Evolutionary conservation across 495 filamentous ascomycete species (phyloP).

Genomic region (Talaromyces ruber): DNA sequence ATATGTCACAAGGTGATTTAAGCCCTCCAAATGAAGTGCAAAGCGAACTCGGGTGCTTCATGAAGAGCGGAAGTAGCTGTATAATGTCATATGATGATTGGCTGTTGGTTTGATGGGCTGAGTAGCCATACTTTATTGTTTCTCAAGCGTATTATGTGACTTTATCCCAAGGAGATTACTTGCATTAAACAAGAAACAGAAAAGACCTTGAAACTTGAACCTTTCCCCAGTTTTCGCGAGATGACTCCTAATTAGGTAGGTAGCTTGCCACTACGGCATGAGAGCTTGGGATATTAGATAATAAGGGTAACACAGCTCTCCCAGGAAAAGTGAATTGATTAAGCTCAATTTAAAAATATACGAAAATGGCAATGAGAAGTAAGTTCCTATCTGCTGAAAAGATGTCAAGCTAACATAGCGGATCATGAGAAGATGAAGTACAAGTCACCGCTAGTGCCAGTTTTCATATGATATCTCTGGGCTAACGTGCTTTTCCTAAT

Average conservation of each 20-base stretch:
- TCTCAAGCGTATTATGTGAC: neutral
- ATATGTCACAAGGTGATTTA: neutral
- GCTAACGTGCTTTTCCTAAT: no score
- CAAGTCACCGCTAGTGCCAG: neutral
- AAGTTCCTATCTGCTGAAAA: neutral
- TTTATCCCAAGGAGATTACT: neutral
- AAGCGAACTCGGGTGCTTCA: constrained; percentile 45
- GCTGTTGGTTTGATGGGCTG: neutral
- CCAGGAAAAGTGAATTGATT: neutral
- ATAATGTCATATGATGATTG: constrained; percentile 15
- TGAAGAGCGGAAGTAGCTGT: constrained; percentile 48
- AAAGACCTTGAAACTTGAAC: neutral
- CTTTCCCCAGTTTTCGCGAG: neutral
- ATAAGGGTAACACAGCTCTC: no score
- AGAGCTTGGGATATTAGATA: no score
- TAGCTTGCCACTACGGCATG: no score
- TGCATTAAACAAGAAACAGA: neutral
- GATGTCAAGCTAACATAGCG: no score
- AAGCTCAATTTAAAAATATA: neutral
- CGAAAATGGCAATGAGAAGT: neutral
- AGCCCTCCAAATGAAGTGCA: constrained; percentile 34
- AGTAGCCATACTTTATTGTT: neutral
- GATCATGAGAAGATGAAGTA: neutral
- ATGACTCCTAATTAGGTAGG: neutral
- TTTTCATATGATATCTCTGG: no score